phyloP scores from a whole-genome alignment of 192 early-diverging fungal species.

The Coemansia sp. region DNA sequence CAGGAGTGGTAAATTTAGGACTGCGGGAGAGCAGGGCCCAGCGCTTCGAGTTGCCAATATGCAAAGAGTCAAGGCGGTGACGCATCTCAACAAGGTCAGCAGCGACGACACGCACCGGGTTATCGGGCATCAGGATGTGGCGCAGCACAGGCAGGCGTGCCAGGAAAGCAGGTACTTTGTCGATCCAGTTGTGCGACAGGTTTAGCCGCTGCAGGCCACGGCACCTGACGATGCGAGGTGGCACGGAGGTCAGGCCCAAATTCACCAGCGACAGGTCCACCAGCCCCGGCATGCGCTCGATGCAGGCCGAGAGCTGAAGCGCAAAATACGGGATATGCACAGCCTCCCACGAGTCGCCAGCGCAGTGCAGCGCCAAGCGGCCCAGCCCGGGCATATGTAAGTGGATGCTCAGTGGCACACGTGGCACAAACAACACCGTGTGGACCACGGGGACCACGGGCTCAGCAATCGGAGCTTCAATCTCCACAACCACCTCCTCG shows the following conservation, averaged over 20 bases:
- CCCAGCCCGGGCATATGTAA: conserved; percentile 29
- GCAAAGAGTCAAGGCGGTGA: conserved; percentile 39
- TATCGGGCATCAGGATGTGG: conserved; percentile 41
- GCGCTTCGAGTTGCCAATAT: conserved; percentile 25
- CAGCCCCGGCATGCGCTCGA: conserved; percentile 34
- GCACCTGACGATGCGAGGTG: conserved; percentile 20
- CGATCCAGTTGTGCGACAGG: conserved; percentile 59
- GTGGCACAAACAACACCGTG: conserved; percentile 16
- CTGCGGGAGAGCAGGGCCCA: conserved; percentile 44
- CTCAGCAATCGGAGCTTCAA: not conserved
- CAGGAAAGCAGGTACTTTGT: conserved; percentile 41
- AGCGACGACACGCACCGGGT: conserved; percentile 41
- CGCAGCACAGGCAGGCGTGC: conserved; percentile 30
- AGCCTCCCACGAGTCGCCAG: conserved; percentile 41
- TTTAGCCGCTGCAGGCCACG: conserved; percentile 43
- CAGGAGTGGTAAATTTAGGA: not conserved
- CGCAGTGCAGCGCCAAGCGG: conserved; percentile 33
- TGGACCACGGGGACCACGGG: conserved; percentile 4
- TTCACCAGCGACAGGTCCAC: conserved; percentile 43
- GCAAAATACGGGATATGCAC: conserved; percentile 42
- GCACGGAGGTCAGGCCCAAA: conserved; percentile 40
- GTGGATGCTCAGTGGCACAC: conserved; percentile 41
- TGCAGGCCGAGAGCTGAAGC: conserved; percentile 28
- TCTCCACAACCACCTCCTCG: conserved; percentile 4
- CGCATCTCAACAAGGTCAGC: conserved; percentile 56